A percentile compares a stretch with the other conserved stretches of the same genome.
These are phyloP conservation scores for Pythium rishiriense DNA, from an alignment of 352 stramenopile species.

Conservation along the genomic window DNA sequence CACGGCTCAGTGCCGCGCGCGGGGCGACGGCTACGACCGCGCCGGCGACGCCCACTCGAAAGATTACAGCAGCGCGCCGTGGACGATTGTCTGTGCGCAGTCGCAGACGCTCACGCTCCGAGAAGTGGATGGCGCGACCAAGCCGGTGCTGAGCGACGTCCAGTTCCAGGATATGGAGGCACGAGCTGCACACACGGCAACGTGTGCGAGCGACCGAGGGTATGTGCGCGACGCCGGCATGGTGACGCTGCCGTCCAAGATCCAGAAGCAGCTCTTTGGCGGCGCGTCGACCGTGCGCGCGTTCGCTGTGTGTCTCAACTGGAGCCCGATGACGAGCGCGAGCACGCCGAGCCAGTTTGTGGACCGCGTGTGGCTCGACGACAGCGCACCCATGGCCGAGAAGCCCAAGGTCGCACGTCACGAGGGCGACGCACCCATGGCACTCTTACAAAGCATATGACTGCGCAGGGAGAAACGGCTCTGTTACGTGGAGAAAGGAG, in stretches of 20 bases:
- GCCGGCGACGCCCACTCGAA: slow-evolving; percentile 48
- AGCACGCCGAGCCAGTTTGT: slow-evolving; percentile 33
- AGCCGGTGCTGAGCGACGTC: slow-evolving; percentile 33
- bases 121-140: slow-evolving; percentile 23
- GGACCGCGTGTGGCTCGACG: slow-evolving; percentile 44
- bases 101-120: slow-evolving; percentile 33
- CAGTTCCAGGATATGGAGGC: slow-evolving; percentile 41
- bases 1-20: slow-evolving; percentile 24
- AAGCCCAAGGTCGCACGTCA: slow-evolving; percentile 28
- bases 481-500: background rate
- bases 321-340: slow-evolving; percentile 18
- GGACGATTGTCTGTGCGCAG: slow-evolving; percentile 47
- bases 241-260: slow-evolving; percentile 38
- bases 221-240: slow-evolving; percentile 34
- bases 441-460: background rate
- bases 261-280: slow-evolving; percentile 36
- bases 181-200: slow-evolving; percentile 26
- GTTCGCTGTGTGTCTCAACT: slow-evolving; percentile 43
- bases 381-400: slow-evolving; percentile 34
- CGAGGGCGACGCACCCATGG: slow-evolving; percentile 1
- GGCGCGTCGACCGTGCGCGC: slow-evolving; percentile 30
- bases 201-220: slow-evolving; percentile 20
- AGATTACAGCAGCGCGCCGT: slow-evolving; percentile 41
- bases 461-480: background rate
- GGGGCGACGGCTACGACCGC: slow-evolving; percentile 35